These are phyloP conservation scores for Arxiozyma heterogenica DNA, from an alignment of 1,139 yeast species.

Conservation along the genomic window DNA sequence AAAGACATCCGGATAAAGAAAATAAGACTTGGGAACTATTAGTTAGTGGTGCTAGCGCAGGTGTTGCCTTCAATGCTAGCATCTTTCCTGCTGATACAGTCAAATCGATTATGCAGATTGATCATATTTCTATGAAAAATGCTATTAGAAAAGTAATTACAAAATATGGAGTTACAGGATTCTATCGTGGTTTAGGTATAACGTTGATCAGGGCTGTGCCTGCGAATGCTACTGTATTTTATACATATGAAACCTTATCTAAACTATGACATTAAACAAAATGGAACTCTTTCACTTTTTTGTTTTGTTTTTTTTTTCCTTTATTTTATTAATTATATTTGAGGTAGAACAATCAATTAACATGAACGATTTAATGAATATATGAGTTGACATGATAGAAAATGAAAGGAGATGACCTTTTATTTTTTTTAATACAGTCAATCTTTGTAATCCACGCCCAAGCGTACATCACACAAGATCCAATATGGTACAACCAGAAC, in stretches of 20 bases:
- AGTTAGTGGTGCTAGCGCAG: conserved; percentile 79
- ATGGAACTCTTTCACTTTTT: neutral
- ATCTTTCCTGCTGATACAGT: conserved; percentile 88
- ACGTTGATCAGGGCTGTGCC: conserved; percentile 79
- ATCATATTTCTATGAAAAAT: conserved; percentile 26
- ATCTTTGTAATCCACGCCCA: neutral
- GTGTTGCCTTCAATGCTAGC: conserved; percentile 67
- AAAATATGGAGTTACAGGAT: conserved; percentile 43
- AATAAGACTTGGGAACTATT: conserved; percentile 48
- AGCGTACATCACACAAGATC: neutral
- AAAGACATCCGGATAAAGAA: conserved; percentile 24
- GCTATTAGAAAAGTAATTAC: conserved; percentile 35
- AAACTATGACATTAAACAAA: conserved; percentile 4
- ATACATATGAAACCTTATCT: conserved; percentile 57
- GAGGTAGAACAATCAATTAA: no score
- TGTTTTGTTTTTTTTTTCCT: neutral
- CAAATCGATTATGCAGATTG: conserved; percentile 79
- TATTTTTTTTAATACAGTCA: neutral
- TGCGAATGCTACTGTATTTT: conserved; percentile 80
- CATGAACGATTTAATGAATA: neutral
- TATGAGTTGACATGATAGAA: no score
- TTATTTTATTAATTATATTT: neutral
- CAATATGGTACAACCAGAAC: neutral
- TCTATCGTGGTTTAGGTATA: conserved; percentile 80
- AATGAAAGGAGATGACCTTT: neutral